Base-by-base conservation (phyloP, 352 stramenopile genomes). In the Phytophthora citrophthora region DNA sequence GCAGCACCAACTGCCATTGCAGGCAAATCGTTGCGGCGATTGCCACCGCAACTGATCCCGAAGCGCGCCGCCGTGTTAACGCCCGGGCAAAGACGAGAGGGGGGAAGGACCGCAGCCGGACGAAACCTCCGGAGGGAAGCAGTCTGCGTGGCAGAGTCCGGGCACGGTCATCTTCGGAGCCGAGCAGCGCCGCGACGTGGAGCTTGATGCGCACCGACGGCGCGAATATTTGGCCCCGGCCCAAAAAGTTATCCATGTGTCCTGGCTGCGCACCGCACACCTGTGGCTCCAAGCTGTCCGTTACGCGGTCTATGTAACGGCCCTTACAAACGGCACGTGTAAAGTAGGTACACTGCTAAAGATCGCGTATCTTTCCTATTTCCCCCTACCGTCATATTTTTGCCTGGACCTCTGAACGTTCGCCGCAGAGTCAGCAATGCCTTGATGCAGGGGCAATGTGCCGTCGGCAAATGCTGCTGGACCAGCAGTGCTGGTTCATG, bases 301-400 rank as follows among this genome's bases (percentile, higher is more conserved):
- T 53, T 65, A 41, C 48, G 12, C 24, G 18, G 40, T 53, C 44
- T 67, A 41, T 61, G 43, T 53, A 63, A 66, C 58, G 49, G n/a
- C 6, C 20, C 13, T 54, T 68, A 63, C 51, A 62, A 68, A 52
- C 2, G 20, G 18, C 16, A 49, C 50, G 55, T 23, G 40, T 44
- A 53, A 54, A 50, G 41, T 61, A 61, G 58, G 58, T 61, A 66
- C 55, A 61, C 55, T 16, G 18, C 58, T 5, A 26, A 60, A 65
- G 57, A 65, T 65, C 57, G 57, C 58, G 49, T 67, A 65, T 56
- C 47, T 66, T 65, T 70, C 49, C 26, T 24, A 27, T 61, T 38
- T 44, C 48, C 31, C 23, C 15, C 20, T 1, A 34, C 29, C 20
- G 40, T 52, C 55, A 55, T 57, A 58, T 24, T 56, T 58, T 48